Evolutionary conservation across 2,329 filamentous ascomycete genomes (phyloP), one percentile per base, ranked within the genome.

Genomic region (Westerdykella ornata): DNA sequence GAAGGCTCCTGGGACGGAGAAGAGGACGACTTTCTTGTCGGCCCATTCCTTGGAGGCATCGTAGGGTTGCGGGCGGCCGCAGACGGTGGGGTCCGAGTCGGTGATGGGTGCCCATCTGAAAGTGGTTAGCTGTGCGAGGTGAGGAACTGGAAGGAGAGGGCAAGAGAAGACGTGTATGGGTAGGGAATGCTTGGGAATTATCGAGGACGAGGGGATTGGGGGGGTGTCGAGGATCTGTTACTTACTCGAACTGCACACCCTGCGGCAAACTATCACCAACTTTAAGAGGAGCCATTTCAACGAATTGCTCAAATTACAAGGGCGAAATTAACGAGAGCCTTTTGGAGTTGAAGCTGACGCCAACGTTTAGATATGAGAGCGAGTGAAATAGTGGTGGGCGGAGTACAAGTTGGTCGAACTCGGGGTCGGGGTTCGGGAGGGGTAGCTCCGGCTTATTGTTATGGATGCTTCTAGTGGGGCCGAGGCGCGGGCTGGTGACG

Each of bases 201-300:
- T 26, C 30, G 35, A 31, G 41, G 22, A 39, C 20, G 20, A 37
- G 16, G n/a, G 35, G 32, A 41, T 19, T 42, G 42, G 13, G 13
- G 37, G 31, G 8, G 15, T 16, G 7, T 11, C 31, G 41, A 39
- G 37, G 15, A 33, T 33, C 38, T 39, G 22, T 37, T 31, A 69
- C 76, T 59, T 69, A 83, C 80, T 75, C 74, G 76, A 96, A 96
- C 67, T 75, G 74, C 47, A 94, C 82, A 56, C 77, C 84, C 55
- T 81, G 72, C 54, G 89, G 89, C 76, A 97, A 90, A 65, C 74
- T 73, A 68, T 94, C 87, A 63, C 89, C 89, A 65, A 77, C 77
- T 67, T 89, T 82, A 68, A 92, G 77, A 67, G 76, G 76, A 71
- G 82, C 66, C 77, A 81, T 81, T 33, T 39, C 57, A 47, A 38